These are phyloP conservation scores for Phytophthora pini DNA, from an alignment of 352 stramenopile genomes.

Conservation along the genomic window DNA sequence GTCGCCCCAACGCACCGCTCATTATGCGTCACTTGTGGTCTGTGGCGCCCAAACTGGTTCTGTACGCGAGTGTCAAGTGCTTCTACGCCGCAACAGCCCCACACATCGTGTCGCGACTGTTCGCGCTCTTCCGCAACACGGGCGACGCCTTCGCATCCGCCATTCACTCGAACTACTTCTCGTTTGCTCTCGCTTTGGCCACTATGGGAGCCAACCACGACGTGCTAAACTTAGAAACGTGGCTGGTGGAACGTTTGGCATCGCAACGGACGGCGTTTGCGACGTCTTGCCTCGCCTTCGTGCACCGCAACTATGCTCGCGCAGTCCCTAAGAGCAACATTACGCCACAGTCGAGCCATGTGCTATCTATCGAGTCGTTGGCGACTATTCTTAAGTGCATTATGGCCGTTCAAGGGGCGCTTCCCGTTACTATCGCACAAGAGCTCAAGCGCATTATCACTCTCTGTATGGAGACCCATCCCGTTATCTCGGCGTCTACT, in stretches of 20 bases:
- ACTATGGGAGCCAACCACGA: constrained; percentile 90
- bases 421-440: constrained; percentile 74
- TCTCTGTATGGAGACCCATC: constrained; percentile 84
- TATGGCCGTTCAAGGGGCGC: constrained; percentile 68
- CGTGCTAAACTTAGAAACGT: constrained; percentile 84
- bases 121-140: constrained; percentile 87
- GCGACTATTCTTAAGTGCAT: constrained; percentile 87
- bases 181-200: constrained; percentile 81
- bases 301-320: constrained; percentile 86
- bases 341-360: constrained; percentile 80
- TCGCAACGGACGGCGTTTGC: constrained; percentile 85
- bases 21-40: constrained; percentile 91
- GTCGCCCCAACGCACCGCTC: constrained; percentile 81
- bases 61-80: constrained; percentile 89
- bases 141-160: constrained; percentile 80
- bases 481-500: constrained; percentile 79
- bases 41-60: constrained; percentile 84
- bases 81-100: constrained; percentile 83
- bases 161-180: constrained; percentile 91
- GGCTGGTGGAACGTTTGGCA: constrained; percentile 80
- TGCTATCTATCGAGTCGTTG: constrained; percentile 86
- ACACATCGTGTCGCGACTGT: constrained; percentile 83
- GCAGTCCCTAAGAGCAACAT: constrained; percentile 85
- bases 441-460: constrained; percentile 87
- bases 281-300: constrained; percentile 83